Conservation (phyloP, 257 asterid species). For the Cordia subcordata region DNA sequence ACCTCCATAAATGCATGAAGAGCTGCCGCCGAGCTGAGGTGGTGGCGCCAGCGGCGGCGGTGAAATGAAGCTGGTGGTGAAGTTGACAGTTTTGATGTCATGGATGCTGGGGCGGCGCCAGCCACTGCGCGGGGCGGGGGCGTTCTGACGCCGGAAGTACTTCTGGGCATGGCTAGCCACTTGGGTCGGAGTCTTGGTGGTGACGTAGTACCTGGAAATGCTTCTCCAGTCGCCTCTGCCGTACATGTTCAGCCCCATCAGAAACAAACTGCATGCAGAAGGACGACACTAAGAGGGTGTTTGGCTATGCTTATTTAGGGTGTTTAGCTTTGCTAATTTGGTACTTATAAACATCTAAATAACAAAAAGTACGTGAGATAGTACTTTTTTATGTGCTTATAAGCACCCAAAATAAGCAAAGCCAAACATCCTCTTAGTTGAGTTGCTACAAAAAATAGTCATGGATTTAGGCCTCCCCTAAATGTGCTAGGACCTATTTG, state of each 20-base stretch:
- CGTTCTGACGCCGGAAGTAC: slow-evolving; percentile 27
- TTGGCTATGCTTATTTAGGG: too few species aligned
- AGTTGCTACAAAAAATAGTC: too few species aligned
- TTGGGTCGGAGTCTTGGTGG: slow-evolving; percentile 35
- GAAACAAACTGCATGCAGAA: slow-evolving; percentile 25
- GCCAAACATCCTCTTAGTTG: too few species aligned
- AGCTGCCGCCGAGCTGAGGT: too few species aligned
- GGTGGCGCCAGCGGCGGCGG: neutral
- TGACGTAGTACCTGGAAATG: slow-evolving; percentile 39
- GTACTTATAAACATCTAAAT: too few species aligned
- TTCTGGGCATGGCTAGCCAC: slow-evolving; percentile 57
- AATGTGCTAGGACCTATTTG: too few species aligned
- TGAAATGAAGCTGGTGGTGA: neutral
- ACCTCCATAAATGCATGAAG: neutral
- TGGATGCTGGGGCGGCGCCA: slow-evolving; percentile 51
- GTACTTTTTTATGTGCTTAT: too few species aligned
- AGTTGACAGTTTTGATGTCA: slow-evolving; percentile 27
- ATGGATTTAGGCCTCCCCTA: too few species aligned
- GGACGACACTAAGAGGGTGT: neutral
- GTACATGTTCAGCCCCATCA: slow-evolving; percentile 39
- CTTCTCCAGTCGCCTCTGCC: slow-evolving; percentile 51
- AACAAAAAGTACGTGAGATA: too few species aligned
- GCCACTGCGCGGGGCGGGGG: slow-evolving; percentile 27
- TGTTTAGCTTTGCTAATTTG: too few species aligned
- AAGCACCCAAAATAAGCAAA: too few species aligned